Evolutionary conservation across 2,329 filamentous ascomycete genomes (phyloP).

Genomic region (Microdochium paspali): DNA sequence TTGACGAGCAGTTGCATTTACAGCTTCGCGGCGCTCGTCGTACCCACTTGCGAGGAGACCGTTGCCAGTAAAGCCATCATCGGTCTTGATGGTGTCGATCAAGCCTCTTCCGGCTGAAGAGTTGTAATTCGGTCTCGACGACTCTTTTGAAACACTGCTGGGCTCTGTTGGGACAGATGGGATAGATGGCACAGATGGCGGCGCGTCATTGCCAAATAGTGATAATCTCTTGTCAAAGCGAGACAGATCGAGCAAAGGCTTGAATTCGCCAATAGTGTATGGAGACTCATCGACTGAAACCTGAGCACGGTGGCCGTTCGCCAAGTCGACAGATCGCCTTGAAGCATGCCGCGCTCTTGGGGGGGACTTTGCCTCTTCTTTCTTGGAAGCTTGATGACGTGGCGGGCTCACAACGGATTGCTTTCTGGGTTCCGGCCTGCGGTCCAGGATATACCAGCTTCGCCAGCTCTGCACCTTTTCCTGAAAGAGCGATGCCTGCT

Average conservation of each 20-base stretch:
- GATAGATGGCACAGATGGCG: slow-evolving; percentile 16
- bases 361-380: neutral
- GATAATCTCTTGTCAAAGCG: slow-evolving; percentile 45
- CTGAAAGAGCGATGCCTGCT: slow-evolving; percentile 60
- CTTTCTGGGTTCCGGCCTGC: slow-evolving; percentile 47
- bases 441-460: slow-evolving; percentile 82
- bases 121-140: neutral
- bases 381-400: slow-evolving; percentile 9
- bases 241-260: slow-evolving; percentile 56
- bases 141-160: slow-evolving; percentile 14
- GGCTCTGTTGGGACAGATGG: slow-evolving; percentile 12
- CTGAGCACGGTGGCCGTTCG: slow-evolving; percentile 24
- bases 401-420: slow-evolving; percentile 30
- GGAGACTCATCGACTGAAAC: slow-evolving; percentile 38
- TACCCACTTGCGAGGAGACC: slow-evolving; percentile 43
- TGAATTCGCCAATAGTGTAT: slow-evolving; percentile 58
- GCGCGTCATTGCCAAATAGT: slow-evolving; percentile 36
- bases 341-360: neutral
- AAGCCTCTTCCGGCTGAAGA: slow-evolving; percentile 26
- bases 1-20: slow-evolving; percentile 16
- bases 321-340: slow-evolving; percentile 6
- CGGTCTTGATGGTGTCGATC: slow-evolving; percentile 17
- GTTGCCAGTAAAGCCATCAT: slow-evolving; percentile 36
- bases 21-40: slow-evolving; percentile 33
- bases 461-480: slow-evolving; percentile 70